Conservation (phyloP, 495 filamentous ascomycete species). For the Hypoxylon intermedium region DNA sequence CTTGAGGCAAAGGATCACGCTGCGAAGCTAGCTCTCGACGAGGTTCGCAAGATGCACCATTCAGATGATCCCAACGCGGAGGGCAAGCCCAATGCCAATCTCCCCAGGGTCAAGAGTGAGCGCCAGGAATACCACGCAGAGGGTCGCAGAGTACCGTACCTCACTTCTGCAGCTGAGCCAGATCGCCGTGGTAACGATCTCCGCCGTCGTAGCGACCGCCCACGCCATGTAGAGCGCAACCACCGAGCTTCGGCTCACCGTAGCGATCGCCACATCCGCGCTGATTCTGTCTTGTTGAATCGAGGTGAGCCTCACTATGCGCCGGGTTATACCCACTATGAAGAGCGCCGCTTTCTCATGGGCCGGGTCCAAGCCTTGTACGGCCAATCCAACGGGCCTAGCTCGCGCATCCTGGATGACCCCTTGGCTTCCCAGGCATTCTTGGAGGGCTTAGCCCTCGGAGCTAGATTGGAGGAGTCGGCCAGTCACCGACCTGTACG, state of each 20-base stretch:
- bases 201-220: not conserved
- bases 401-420: constrained; percentile 17
- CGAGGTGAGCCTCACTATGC: not conserved
- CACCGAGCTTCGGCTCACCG: not conserved
- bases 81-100: too few species aligned
- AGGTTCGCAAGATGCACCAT: constrained; percentile 5
- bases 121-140: too few species aligned
- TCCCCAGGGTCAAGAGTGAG: not conserved
- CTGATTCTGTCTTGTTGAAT: constrained; percentile 5
- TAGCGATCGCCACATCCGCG: not conserved
- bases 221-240: too few species aligned
- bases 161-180: too few species aligned
- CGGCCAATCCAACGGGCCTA: constrained; percentile 16
- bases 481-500: too few species aligned
- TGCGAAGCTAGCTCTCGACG: constrained; percentile 21
- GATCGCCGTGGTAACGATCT: too few species aligned
- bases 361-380: constrained; percentile 11
- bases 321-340: not conserved
- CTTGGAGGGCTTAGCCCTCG: constrained; percentile 43
- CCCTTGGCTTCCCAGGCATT: constrained; percentile 36
- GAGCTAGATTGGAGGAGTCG: too few species aligned
- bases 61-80: too few species aligned
- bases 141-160: too few species aligned
- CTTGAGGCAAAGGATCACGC: constrained; percentile 4
- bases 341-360: constrained; percentile 5